Evolutionary conservation across 2,329 filamentous ascomycete genomes (phyloP), one percentile per base, ranked within the genome.

Genomic region (Colletotrichum eleusines): DNA sequence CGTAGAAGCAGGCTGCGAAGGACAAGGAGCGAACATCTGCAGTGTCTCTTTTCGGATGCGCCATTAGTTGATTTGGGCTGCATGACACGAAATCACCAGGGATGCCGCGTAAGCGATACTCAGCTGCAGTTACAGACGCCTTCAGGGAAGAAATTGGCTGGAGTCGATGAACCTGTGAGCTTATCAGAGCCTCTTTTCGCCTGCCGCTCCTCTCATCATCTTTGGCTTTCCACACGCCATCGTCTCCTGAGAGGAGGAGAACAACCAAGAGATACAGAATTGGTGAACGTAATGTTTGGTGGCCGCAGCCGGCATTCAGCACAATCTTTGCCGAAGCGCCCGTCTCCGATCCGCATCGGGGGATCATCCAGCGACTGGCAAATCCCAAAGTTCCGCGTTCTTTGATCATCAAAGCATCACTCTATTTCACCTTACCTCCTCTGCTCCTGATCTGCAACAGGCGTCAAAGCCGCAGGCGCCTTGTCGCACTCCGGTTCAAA

Each of bases 21-120:
- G 28, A 38, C 28, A 8, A 50, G 14, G n/a, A 14, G 31, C 18
- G 44, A 12, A 44, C 23, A 44, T 4, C 57, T 31, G 33, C 26
- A 40, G 35, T 18, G 23, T 40, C 46, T 61, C 42, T 26, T 26
- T 50, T 20, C 14, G 33, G 46, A 23, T 62, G 59, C 46, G 35
- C 59, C 59, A 53, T 62, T 12, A 26, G 46, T 48, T 42, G 46
- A 53, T 26, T 28, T 44, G 35, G 23, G 23, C 23, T 33, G 51
- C 35, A 63, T 63, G 60, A 44, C 26, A 35, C 23, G 59, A 35
- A 53, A n/a, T 8, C 20, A 16, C 18, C 33, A 26, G 33, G 35
- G 60, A 63, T 53, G 35, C 26, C 18, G 48, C 60, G 51, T 63
- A 42, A 63, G 48, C 18, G 23, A 40, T 7, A 7, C 33, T 63